Conservation (phyloP, 2,329 filamentous ascomycete species). For the Dactylellina sp. region DNA sequence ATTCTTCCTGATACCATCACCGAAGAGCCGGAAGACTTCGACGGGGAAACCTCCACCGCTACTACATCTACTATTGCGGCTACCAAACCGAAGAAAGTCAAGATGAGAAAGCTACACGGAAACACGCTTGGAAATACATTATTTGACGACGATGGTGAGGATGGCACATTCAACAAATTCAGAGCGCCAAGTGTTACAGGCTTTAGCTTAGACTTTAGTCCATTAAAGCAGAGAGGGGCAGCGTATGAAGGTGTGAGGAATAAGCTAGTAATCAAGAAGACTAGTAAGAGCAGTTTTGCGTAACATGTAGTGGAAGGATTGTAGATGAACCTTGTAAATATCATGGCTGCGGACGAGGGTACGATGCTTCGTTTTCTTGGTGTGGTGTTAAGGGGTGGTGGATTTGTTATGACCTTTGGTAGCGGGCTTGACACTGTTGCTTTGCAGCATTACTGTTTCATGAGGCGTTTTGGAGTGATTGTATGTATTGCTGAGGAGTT, state of each 20-base stretch:
- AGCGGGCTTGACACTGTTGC: constrained; percentile 15
- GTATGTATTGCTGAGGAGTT: constrained; percentile 18
- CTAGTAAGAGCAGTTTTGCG: background rate
- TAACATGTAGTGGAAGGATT: background rate
- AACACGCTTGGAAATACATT: constrained; percentile 73
- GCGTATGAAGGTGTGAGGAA: constrained; percentile 41
- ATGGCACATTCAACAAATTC: constrained; percentile 61
- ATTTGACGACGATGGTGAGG: constrained; percentile 77
- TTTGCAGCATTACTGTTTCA: constrained; percentile 17
- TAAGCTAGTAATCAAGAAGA: constrained; percentile 48
- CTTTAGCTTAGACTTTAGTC: constrained; percentile 57
- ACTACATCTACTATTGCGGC: constrained; percentile 39
- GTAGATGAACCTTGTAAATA: constrained; percentile 38
- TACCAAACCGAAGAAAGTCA: constrained; percentile 64
- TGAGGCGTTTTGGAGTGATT: constrained; percentile 40
- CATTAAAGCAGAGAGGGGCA: constrained; percentile 61
- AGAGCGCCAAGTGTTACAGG: constrained; percentile 50
- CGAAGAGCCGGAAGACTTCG: constrained; percentile 40
- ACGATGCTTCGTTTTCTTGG: constrained; percentile 29
- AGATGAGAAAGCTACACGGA: constrained; percentile 79
- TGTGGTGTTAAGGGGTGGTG: constrained; percentile 38
- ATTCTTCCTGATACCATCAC: constrained; percentile 44
- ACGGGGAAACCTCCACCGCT: constrained; percentile 36
- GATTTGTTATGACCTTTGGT: constrained; percentile 9
- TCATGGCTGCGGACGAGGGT: constrained; percentile 48